Percentiles rank a stretch among this genome's conserved stretches.
Evolutionary conservation across 441 rosid genomes (phyloP).

Genomic region (Corymbia citriodora): DNA sequence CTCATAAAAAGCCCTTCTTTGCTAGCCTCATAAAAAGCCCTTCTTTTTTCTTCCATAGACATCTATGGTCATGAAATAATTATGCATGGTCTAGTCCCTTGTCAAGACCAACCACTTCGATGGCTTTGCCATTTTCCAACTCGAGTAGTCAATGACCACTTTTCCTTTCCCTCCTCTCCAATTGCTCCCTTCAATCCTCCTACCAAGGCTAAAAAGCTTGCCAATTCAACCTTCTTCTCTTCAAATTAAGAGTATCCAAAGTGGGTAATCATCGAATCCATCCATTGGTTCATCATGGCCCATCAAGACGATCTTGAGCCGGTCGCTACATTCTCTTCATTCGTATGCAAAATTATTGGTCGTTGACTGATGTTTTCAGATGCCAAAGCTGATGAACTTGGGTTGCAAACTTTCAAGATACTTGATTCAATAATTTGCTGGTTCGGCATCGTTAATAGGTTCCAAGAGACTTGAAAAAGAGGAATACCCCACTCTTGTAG

Average conservation of each 20-base stretch:
- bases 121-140: not conserved
- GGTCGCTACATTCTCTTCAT: not conserved
- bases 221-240: not conserved
- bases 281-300: not conserved
- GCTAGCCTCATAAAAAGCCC: not conserved
- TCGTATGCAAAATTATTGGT: not conserved
- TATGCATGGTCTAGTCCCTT: not conserved
- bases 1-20: not conserved
- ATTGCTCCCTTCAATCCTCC: not conserved
- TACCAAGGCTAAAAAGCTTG: not conserved
- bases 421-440: not conserved
- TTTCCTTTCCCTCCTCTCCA: not conserved
- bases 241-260: not conserved
- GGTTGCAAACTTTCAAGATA: not conserved
- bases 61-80: not conserved
- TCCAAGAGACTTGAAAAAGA: not conserved
- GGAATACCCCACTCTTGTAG: not conserved
- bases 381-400: not conserved
- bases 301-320: not conserved
- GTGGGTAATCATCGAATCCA: not conserved
- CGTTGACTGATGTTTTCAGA: not conserved
- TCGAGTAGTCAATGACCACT: not conserved
- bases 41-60: not conserved
- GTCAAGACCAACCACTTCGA: not conserved
- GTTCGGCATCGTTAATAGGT: not conserved